phyloP scores from a whole-genome alignment of 177 flowering plant genomes.

The Vitis hybrid region DNA sequence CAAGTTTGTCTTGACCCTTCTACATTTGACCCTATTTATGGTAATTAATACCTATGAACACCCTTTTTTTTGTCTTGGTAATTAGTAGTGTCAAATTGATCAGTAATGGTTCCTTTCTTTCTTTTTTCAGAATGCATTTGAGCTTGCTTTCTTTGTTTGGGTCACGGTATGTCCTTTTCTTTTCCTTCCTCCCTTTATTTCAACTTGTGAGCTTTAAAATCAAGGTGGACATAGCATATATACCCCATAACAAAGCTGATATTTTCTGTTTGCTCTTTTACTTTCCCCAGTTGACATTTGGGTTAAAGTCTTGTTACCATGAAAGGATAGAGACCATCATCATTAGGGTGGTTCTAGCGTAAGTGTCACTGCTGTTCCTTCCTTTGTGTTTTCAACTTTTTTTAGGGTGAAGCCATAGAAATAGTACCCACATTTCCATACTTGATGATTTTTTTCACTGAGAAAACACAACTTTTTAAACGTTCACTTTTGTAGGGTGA shows the following conservation, averaged over 20 bases:
- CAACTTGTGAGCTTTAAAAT: not conserved
- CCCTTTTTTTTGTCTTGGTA: no score
- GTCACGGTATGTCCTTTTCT: conserved; percentile 42
- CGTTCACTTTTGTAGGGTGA: conserved; percentile 33
- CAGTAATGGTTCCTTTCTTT: not conserved
- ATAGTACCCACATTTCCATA: not conserved
- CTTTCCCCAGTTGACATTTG: conserved; percentile 50
- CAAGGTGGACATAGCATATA: not conserved
- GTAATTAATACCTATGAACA: conserved; percentile 24
- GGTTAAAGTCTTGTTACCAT: conserved; percentile 69
- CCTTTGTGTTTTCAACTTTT: not conserved
- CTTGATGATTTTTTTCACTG: not conserved
- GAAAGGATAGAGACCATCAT: conserved; percentile 36
- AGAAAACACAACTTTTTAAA: not conserved
- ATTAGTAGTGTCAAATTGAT: no score
- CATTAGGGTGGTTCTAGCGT: conserved; percentile 59
- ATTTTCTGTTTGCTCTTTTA: not conserved
- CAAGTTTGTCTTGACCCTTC: conserved; percentile 40
- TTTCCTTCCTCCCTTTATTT: not conserved
- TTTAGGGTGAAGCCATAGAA: not conserved
- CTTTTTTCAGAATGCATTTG: conserved; percentile 59
- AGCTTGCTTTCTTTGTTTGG: conserved; percentile 66
- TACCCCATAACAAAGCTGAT: not conserved
- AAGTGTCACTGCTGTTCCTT: conserved; percentile 19
- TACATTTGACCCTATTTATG: conserved; percentile 59